Base-by-base conservation (phyloP, 306 rosid genomes). In the Canavalia gladiata region DNA sequence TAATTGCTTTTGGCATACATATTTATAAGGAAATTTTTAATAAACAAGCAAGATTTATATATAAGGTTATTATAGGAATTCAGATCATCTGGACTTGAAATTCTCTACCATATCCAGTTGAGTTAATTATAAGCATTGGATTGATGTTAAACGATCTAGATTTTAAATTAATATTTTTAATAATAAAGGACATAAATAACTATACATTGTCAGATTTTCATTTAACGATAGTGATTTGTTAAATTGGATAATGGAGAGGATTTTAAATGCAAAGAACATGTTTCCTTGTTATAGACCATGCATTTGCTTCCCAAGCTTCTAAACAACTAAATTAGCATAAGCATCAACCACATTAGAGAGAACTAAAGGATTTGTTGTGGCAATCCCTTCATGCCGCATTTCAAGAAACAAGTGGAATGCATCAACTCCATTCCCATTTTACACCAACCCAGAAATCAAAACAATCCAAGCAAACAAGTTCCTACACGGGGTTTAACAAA, bases 1-100 rank as follows among this genome's bases (percentile, higher is more conserved):
- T 95, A 92, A 57, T 97, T 92, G 68, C 98, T 91, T 87, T 90
- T 92, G 5, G 97, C 97, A 74, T 95, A 92, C 97, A 92, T 92
- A 84, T 91, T 97, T 29, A 95, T 87, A 39, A 95, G 87, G 2
- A 97, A 90, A 77, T 95, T 95, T 69, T 97, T 90, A 63, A 89
- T 86, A 80, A 85, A 93, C 74, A 95, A 79, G 69, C 97, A 95
- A 64, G 95, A 90, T 34, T 86, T 97, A 56, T 84, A 95, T 9
- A 97, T 97, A 75, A 91, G 90, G 33, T 18, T 18, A 18, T 18
- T 18, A 18, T 18, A 18, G 25, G 25, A 18, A 18, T 18, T 18
- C 25, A 18, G 25, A 18, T 18, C 25, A 18, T 18, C 25, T 18
- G 25, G 25, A 18, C 25, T 18, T 18, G 25, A 18, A 18, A 18